Percentiles rank a stretch among this genome's conserved stretches.
These are phyloP conservation scores for Panicum miliaceum DNA, from an alignment of 176 grass and related monocot species.

Conservation along the genomic window DNA sequence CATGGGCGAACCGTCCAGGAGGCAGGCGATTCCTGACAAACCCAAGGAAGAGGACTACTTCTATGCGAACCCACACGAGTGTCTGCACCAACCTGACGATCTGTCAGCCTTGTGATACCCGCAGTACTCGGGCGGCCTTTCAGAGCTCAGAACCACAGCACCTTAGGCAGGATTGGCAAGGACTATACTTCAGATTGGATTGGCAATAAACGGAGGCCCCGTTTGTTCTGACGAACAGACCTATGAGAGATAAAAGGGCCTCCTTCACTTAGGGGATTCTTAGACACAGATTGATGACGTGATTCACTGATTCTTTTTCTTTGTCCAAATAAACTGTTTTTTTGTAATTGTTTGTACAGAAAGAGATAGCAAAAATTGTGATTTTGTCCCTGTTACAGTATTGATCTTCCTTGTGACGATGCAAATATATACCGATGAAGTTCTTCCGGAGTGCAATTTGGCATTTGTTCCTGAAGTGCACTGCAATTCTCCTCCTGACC, in stretches of 20 bases:
- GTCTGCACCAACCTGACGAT: slow-evolving; percentile 63
- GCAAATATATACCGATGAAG: background rate
- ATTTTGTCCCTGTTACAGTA: background rate
- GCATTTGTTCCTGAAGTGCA: background rate
- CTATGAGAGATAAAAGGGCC: background rate
- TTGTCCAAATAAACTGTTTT: slow-evolving; percentile 14
- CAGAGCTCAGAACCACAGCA: slow-evolving; percentile 18
- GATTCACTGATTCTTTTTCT: slow-evolving; percentile 15
- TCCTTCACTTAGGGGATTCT: slow-evolving; percentile 14
- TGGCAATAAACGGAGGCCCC: slow-evolving; percentile 42
- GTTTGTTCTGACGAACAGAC: slow-evolving; percentile 25
- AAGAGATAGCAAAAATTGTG: background rate
- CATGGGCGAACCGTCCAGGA: slow-evolving; percentile 76
- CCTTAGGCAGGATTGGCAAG: background rate
- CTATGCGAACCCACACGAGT: slow-evolving; percentile 88
- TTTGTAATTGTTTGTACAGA: slow-evolving; percentile 36
- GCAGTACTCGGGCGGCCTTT: slow-evolving; percentile 45
- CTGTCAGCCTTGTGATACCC: slow-evolving; percentile 44
- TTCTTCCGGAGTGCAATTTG: background rate
- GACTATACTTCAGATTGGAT: slow-evolving; percentile 35
- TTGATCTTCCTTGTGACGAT: background rate
- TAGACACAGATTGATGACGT: slow-evolving; percentile 23
- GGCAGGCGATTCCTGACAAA: slow-evolving; percentile 70
- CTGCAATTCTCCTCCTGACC: background rate
- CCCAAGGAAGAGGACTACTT: slow-evolving; percentile 98